Evolutionary conservation across 192 early-diverging fungal species (phyloP).

Genomic region (Coemansia sp.): DNA sequence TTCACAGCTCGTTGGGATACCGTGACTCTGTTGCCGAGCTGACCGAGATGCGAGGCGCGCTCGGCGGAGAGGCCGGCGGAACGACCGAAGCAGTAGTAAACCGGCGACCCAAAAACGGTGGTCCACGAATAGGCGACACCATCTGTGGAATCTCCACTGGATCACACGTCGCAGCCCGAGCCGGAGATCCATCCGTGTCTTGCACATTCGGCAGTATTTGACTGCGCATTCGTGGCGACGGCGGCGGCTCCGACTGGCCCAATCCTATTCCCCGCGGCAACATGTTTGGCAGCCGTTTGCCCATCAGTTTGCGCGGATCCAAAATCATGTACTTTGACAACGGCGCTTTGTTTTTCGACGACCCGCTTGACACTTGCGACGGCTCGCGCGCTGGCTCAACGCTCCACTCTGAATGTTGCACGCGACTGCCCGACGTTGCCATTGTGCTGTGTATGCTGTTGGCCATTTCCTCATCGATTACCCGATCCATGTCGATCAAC

Average conservation of each 20-base stretch:
- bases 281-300: slow-evolving; percentile 42
- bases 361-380: neutral
- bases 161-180: slow-evolving; percentile 2
- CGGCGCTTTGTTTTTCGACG: slow-evolving; percentile 34
- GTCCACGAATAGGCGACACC: neutral
- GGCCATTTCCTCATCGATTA: slow-evolving; percentile 38
- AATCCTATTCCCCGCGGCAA: slow-evolving; percentile 12
- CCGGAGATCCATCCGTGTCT: neutral
- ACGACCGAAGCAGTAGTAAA: slow-evolving; percentile 5
- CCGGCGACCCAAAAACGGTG: slow-evolving; percentile 1
- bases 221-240: slow-evolving; percentile 2
- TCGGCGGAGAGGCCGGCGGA: neutral
- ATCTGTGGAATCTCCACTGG: neutral
- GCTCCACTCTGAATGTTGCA: neutral
- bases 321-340: slow-evolving; percentile 52
- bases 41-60: neutral
- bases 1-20: too few relatives aligned
- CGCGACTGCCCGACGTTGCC: neutral
- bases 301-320: slow-evolving; percentile 55
- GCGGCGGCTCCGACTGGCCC: slow-evolving; percentile 16
- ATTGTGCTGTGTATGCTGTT: slow-evolving; percentile 12
- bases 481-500: slow-evolving; percentile 48
- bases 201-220: neutral
- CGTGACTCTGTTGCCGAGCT: too few relatives aligned
- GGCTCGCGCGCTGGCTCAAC: neutral